Conservation (phyloP, 331 rosid genomes). For the Malus hybrid region DNA sequence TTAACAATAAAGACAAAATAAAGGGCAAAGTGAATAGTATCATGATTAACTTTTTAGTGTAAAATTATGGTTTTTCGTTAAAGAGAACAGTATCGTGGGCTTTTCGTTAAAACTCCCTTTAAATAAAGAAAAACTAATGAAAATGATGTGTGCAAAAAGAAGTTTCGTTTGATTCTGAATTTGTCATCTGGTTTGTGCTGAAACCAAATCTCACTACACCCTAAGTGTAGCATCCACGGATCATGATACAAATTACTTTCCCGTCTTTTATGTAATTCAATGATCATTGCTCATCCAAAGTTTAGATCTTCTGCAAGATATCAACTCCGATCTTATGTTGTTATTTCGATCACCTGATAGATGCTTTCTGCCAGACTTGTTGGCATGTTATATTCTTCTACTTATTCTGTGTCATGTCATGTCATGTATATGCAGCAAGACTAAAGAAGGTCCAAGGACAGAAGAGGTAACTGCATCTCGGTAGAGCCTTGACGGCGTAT, state of each 20-base stretch:
- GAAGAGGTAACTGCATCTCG: constrained; percentile 9
- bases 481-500: neutral
- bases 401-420: neutral
- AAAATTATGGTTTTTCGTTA: too few relatives aligned
- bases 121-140: too few relatives aligned
- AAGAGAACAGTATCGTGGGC: too few relatives aligned
- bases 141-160: neutral
- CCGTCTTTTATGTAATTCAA: neutral
- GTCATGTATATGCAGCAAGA: constrained; percentile 22
- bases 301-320: neutral
- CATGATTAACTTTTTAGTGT: too few relatives aligned
- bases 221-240: neutral
- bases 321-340: neutral
- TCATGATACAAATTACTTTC: neutral
- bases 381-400: neutral
- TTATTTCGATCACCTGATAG: neutral
- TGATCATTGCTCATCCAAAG: neutral
- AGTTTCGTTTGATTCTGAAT: neutral
- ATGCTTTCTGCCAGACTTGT: neutral
- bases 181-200: neutral
- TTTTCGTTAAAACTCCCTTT: too few relatives aligned
- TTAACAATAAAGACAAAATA: too few relatives aligned
- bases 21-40: too few relatives aligned
- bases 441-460: constrained; percentile 21
- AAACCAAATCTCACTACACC: too few relatives aligned